phyloP scores from a whole-genome alignment of 805 yeast genomes.

The Kodamaea restingae region DNA sequence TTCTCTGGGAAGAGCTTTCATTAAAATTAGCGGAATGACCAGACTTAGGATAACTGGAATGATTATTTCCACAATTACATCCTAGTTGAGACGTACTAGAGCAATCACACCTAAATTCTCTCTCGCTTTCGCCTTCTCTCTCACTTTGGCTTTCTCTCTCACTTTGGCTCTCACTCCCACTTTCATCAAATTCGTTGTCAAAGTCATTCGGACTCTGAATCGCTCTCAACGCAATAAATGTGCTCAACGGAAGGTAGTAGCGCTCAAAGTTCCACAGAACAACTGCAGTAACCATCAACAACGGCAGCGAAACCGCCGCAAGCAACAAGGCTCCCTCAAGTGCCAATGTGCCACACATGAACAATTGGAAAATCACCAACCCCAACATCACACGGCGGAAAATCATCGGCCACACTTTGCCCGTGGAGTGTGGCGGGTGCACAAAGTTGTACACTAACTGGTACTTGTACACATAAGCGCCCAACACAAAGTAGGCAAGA shows the following conservation, averaged over 20 bases:
- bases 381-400: slow-evolving; percentile 55
- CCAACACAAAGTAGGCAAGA: slow-evolving; percentile 50
- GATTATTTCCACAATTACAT: too few species aligned
- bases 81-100: too few species aligned
- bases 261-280: slow-evolving; percentile 50
- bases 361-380: slow-evolving; percentile 51
- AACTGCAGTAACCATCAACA: slow-evolving; percentile 43
- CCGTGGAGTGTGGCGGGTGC: slow-evolving; percentile 63
- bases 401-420: slow-evolving; percentile 64
- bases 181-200: slow-evolving; percentile 42
- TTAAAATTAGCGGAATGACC: too few species aligned
- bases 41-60: too few species aligned
- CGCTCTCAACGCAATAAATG: slow-evolving; percentile 57
- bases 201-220: slow-evolving; percentile 42
- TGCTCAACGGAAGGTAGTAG: slow-evolving; percentile 50
- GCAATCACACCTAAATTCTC: too few species aligned
- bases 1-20: too few species aligned
- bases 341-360: slow-evolving; percentile 62
- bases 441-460: slow-evolving; percentile 59
- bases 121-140: too few species aligned
- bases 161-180: slow-evolving; percentile 10
- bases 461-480: slow-evolving; percentile 58
- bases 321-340: slow-evolving; percentile 53
- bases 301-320: slow-evolving; percentile 47
- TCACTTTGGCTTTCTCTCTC: too few species aligned